Percentiles rank a stretch among this genome's conserved stretches.
Evolutionary conservation across 2,329 filamentous ascomycete species (phyloP).

Genomic region (Trichophyton benhamiae): DNA sequence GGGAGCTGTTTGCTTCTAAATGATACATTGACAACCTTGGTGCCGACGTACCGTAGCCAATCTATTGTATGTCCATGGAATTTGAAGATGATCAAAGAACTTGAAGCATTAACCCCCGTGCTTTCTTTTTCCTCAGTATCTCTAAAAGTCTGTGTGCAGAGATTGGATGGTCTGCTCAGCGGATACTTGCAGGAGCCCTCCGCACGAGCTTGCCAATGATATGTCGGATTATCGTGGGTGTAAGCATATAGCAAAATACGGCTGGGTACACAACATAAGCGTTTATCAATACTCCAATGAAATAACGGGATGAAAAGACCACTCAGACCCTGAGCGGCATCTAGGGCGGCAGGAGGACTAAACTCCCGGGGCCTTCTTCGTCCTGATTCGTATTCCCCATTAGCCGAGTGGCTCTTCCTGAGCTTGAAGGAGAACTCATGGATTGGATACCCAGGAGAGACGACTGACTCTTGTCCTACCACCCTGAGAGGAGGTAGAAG

Average conservation of each 20-base stretch:
- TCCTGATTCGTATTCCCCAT: background rate
- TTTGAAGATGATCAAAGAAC: background rate
- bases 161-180: background rate
- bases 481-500: background rate
- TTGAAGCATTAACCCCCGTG: background rate
- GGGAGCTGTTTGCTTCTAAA: background rate
- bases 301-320: background rate
- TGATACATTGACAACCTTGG: background rate
- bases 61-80: background rate
- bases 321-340: background rate
- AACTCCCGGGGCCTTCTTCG: background rate
- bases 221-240: background rate
- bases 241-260: background rate
- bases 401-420: background rate
- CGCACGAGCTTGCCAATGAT: background rate
- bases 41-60: background rate
- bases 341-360: background rate
- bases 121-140: background rate
- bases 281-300: background rate
- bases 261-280: background rate
- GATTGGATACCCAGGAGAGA: background rate
- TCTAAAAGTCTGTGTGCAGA: background rate
- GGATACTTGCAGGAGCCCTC: background rate
- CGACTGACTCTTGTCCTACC: background rate
- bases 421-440: background rate